These are phyloP conservation scores for Arthroderma uncinatum DNA, from an alignment of 2,329 filamentous ascomycete species.

Conservation along the genomic window DNA sequence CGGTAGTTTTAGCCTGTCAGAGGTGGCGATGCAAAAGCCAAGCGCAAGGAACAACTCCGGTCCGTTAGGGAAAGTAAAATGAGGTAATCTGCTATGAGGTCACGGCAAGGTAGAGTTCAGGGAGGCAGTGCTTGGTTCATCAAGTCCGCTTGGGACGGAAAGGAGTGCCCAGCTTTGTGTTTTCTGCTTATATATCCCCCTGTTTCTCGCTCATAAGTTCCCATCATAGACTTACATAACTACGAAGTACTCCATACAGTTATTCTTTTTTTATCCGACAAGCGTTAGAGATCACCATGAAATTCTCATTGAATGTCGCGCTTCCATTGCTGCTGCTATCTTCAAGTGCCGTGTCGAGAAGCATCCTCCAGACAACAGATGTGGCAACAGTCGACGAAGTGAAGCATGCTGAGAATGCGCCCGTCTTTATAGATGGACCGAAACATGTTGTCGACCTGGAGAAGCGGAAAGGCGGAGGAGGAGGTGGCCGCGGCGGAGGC, in stretches of 20 bases:
- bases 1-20: not conserved
- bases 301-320: constrained; percentile 20
- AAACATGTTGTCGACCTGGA: constrained; percentile 26
- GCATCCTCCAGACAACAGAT: constrained; percentile 12
- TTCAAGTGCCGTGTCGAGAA: constrained; percentile 20
- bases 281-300: too few species aligned
- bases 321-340: constrained; percentile 22
- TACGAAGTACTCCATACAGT: too few species aligned
- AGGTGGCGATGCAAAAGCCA: not conserved
- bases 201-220: not conserved
- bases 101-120: not conserved
- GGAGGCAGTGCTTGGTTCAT: not conserved
- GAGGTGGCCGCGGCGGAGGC: constrained; percentile 35
- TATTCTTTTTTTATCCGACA: too few species aligned
- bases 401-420: not conserved
- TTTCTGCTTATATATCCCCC: not conserved
- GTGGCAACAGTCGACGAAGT: not conserved
- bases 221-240: not conserved
- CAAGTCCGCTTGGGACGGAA: not conserved
- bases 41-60: not conserved
- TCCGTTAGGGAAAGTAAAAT: not conserved
- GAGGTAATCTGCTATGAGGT: not conserved
- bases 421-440: constrained; percentile 6
- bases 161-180: not conserved
- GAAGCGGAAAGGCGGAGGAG: constrained; percentile 42